Conservation (phyloP, 345 rosid species). For the Microthlaspi erraticum region DNA sequence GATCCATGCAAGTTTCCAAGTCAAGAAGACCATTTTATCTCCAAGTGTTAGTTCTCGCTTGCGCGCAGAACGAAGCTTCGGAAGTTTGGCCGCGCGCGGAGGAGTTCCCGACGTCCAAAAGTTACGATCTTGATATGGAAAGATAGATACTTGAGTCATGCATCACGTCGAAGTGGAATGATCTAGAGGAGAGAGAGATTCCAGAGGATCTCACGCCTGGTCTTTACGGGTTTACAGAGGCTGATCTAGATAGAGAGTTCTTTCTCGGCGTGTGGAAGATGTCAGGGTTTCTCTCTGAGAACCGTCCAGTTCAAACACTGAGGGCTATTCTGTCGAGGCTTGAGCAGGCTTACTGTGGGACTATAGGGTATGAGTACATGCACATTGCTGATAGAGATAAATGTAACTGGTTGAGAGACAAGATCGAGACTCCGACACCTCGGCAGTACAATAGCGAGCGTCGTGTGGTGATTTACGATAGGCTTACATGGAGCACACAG, state of each 20-base stretch:
- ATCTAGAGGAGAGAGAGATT: slow-evolving; percentile 66
- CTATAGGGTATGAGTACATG: slow-evolving; percentile 82
- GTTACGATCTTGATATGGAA: too few species aligned
- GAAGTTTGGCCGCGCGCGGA: too few species aligned
- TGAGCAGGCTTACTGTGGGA: slow-evolving; percentile 89
- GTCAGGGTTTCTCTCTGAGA: slow-evolving; percentile 82
- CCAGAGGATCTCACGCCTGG: slow-evolving; percentile 74
- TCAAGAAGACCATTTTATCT: too few species aligned
- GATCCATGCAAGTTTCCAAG: too few species aligned
- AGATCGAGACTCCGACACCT: slow-evolving; percentile 82
- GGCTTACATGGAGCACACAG: slow-evolving; percentile 83
- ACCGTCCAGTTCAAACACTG: slow-evolving; percentile 82
- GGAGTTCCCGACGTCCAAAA: too few species aligned
- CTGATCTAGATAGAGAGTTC: slow-evolving; percentile 81
- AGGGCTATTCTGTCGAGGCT: slow-evolving; percentile 74
- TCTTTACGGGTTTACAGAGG: slow-evolving; percentile 69
- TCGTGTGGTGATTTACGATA: slow-evolving; percentile 73
- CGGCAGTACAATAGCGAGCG: slow-evolving; percentile 71
- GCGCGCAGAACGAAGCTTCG: too few species aligned
- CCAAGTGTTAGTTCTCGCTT: too few species aligned
- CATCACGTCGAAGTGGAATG: too few species aligned
- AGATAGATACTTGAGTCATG: too few species aligned
- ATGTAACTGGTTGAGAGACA: slow-evolving; percentile 88
- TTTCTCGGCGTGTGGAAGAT: slow-evolving; percentile 83
- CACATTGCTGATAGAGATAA: slow-evolving; percentile 81